Evolutionary conservation across 495 filamentous ascomycete genomes (phyloP).

Genomic region (Articulospora tetracladia): DNA sequence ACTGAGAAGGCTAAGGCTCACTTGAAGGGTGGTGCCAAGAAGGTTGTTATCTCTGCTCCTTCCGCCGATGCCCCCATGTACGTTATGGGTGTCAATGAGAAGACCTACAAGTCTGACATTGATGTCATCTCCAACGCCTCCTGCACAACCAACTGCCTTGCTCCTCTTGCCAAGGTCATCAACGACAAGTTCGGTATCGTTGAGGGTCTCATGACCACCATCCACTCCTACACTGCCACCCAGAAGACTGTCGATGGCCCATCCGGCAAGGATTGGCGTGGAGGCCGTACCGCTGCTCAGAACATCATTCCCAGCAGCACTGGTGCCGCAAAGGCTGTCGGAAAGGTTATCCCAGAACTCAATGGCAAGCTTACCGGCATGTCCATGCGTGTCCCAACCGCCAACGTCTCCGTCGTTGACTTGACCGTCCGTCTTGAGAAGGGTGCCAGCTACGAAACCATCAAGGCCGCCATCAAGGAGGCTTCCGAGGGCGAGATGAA

Average conservation of each 20-base stretch:
- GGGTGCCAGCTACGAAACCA: constrained; percentile 81
- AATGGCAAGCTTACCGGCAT: constrained; percentile 99
- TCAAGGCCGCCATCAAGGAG: constrained; percentile 89
- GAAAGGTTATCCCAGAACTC: constrained; percentile 95
- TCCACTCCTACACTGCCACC: constrained; percentile 99
- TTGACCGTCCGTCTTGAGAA: constrained; percentile 93
- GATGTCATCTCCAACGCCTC: constrained; percentile 98
- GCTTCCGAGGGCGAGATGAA: constrained; percentile 80
- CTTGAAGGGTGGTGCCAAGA: constrained; percentile 98
- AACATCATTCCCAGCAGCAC: constrained; percentile 99
- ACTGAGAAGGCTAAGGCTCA: constrained; percentile 91
- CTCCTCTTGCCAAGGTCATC: constrained; percentile 97
- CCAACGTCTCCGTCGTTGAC: constrained; percentile 99
- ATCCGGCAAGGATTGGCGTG: constrained; percentile 98
- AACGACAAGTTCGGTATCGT: constrained; percentile 96
- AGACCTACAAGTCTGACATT: constrained; percentile 82
- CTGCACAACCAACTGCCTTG: constrained; percentile 99
- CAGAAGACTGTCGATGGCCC: constrained; percentile 99
- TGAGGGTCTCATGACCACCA: constrained; percentile 99
- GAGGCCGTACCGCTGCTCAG: constrained; percentile 95
- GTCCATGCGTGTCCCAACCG: constrained; percentile 97
- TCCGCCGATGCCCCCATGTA: constrained; percentile 99
- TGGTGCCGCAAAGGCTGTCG: constrained; percentile 98
- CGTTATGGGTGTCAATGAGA: constrained; percentile 99
- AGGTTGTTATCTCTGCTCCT: constrained; percentile 98